These are phyloP conservation scores for Hydrangea macrophylla DNA, from an alignment of 148 eudicot species.

Conservation along the genomic window DNA sequence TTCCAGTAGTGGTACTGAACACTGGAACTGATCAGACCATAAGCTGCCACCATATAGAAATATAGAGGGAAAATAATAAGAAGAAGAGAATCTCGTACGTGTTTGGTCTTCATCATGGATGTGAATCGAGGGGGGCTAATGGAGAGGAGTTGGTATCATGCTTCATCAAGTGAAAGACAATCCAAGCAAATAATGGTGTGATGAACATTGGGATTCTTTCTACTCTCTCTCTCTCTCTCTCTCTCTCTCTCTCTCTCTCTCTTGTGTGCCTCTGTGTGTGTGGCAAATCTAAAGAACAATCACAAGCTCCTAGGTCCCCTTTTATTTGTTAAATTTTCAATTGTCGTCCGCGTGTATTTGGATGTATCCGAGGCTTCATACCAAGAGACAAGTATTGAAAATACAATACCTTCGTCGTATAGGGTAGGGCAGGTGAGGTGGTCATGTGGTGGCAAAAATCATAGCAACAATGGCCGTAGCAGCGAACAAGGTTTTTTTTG, in stretches of 20 bases:
- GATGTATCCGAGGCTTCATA: background rate
- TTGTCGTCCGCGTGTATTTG: too few species aligned
- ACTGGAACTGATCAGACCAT: constrained; percentile 5
- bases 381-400: too few species aligned
- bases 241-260: too few species aligned
- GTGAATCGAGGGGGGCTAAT: background rate
- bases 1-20: background rate
- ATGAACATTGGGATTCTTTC: constrained; percentile 38
- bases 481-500: background rate
- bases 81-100: background rate
- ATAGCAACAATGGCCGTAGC: too few species aligned
- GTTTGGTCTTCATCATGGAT: constrained; percentile 6
- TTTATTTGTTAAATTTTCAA: too few species aligned
- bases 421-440: background rate
- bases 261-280: too few species aligned
- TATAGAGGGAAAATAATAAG: too few species aligned
- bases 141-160: background rate
- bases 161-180: constrained; percentile 1
- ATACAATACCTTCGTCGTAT: too few species aligned
- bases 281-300: too few species aligned
- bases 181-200: constrained; percentile 31
- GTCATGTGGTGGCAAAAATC: background rate
- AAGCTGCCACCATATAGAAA: constrained; percentile 12
- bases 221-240: background rate
- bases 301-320: too few species aligned